phyloP scores from a whole-genome alignment of 2,329 filamentous ascomycete species.

The Thielaviopsis euricoi region DNA sequence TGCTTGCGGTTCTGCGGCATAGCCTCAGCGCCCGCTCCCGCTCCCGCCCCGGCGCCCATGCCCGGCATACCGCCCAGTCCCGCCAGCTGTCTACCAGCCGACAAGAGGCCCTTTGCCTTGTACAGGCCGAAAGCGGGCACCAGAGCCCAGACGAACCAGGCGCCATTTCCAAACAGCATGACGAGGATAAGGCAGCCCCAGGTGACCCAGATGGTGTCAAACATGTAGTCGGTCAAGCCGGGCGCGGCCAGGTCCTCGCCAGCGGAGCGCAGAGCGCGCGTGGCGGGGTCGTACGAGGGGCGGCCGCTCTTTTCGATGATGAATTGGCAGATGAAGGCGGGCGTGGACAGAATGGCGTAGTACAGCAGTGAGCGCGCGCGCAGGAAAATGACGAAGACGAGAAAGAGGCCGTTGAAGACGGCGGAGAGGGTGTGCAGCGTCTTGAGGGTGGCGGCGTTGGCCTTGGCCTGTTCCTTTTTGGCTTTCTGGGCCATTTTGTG shows the following conservation, averaged over 20 bases:
- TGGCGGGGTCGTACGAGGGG: slow-evolving; percentile 50
- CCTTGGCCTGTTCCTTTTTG: slow-evolving; percentile 52
- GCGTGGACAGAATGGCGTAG: slow-evolving; percentile 58
- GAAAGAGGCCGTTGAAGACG: slow-evolving; percentile 55
- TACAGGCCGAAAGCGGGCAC: slow-evolving; percentile 40
- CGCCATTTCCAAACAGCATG: slow-evolving; percentile 65
- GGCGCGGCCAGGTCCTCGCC: slow-evolving; percentile 80
- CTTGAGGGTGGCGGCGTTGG: slow-evolving; percentile 62
- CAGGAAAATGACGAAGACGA: slow-evolving; percentile 53
- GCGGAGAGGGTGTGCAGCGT: slow-evolving; percentile 67
- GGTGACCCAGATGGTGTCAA: slow-evolving; percentile 90
- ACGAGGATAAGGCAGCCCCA: slow-evolving; percentile 63
- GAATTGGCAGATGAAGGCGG: slow-evolving; percentile 65
- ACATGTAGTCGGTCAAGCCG: slow-evolving; percentile 94
- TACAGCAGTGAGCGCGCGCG: slow-evolving; percentile 45
- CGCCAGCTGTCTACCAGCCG: slow-evolving; percentile 34
- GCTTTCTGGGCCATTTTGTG: slow-evolving; percentile 44
- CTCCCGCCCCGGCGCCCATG: slow-evolving; percentile 16
- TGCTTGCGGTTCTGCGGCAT: slow-evolving; percentile 34
- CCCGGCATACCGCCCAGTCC: slow-evolving; percentile 19
- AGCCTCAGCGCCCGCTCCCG: not conserved
- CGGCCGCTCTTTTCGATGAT: slow-evolving; percentile 74
- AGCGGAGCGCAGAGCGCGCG: slow-evolving; percentile 50
- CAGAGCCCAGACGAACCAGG: slow-evolving; percentile 37
- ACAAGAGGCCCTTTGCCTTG: slow-evolving; percentile 36